Base-by-base conservation (phyloP, 2,329 filamentous ascomycete genomes). In the Penicillium sp. region DNA sequence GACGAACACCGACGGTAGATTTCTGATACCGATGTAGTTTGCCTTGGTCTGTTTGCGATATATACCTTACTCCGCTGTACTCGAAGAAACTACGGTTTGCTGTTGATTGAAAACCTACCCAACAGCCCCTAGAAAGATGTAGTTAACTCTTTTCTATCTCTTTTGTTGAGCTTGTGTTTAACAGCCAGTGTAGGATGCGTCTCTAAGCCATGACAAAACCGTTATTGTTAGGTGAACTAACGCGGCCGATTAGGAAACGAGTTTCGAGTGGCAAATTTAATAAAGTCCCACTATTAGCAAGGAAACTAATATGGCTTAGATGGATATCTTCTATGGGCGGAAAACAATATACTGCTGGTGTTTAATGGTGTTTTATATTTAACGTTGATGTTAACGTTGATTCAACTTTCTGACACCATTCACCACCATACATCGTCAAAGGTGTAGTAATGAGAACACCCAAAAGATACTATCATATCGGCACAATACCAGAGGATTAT, bases 391-490 rank as follows among this genome's bases (percentile, higher is more conserved):
- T 36, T 2, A 36, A 36, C 35, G 6, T 36, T 17, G 15, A n/a
- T 36, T n/a, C 15, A 36, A 36, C 35, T n/a, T 36, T 36, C 35
- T 36, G 6, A 36, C 15, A 36, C 15, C 15, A 36, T 36, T 36
- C 15, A 36, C 15, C 7, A 36, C 15, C 35, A 0, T 36, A 36
- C 2, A 36, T 36, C 7, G 35, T 1, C 2, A n/a, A 36, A n/a
- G 35, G 15, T 36, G 6, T 15, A n/a, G 15, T 6, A 36, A 36
- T 36, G 15, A n/a, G 35, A 36, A 36, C 3, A n/a, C 35, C n/a
- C 7, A 36, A 36, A 36, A 8, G 6, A 38, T 53, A 64, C n/a
- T 62, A 64, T 23, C 55, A 51, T 15, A 52, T 57, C n/a, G n/a
- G n/a, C n/a, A n/a, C n/a, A n/a, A n/a, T n/a, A n/a, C n/a, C n/a